These are phyloP conservation scores for Trametes cubensis DNA, from an alignment of 768 basidiomycete genomes.

Conservation along the genomic window DNA sequence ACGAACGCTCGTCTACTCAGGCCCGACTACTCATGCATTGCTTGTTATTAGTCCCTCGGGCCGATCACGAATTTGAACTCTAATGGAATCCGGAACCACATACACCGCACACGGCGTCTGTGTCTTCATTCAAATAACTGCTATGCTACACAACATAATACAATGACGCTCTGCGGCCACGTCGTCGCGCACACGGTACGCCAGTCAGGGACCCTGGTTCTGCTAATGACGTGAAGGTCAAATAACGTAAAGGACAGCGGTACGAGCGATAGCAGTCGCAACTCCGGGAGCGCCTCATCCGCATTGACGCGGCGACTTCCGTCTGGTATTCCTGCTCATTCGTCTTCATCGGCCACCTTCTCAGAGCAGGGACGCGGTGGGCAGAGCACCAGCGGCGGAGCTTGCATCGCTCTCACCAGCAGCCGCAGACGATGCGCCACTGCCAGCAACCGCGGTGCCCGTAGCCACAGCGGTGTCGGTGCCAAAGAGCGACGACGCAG, in stretches of 20 bases:
- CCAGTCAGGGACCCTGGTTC: not conserved
- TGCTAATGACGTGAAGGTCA: not conserved
- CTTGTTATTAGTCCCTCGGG: too few species aligned
- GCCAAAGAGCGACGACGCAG: slow-evolving; percentile 2
- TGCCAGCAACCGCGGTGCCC: not conserved
- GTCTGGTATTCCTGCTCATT: not conserved
- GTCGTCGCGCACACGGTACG: not conserved
- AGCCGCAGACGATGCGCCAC: not conserved
- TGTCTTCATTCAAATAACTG: slow-evolving; percentile 9
- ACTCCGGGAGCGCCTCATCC: not conserved
- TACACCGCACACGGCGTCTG: slow-evolving; percentile 7
- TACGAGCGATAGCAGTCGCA: not conserved
- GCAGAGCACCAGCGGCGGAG: not conserved
- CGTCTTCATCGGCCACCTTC: not conserved
- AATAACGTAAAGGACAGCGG: not conserved
- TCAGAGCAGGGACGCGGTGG: slow-evolving; percentile 1
- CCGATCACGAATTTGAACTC: too few species aligned
- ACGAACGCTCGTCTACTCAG: not conserved
- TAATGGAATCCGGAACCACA: not conserved
- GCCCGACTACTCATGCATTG: too few species aligned
- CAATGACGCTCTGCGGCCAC: slow-evolving; percentile 1
- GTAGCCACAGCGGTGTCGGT: slow-evolving; percentile 8
- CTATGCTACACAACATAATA: slow-evolving; percentile 16
- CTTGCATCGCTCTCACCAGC: not conserved
- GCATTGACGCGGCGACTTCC: not conserved